Conservation (phyloP, 2,329 filamentous ascomycete species). For the Apiospora koreana region DNA sequence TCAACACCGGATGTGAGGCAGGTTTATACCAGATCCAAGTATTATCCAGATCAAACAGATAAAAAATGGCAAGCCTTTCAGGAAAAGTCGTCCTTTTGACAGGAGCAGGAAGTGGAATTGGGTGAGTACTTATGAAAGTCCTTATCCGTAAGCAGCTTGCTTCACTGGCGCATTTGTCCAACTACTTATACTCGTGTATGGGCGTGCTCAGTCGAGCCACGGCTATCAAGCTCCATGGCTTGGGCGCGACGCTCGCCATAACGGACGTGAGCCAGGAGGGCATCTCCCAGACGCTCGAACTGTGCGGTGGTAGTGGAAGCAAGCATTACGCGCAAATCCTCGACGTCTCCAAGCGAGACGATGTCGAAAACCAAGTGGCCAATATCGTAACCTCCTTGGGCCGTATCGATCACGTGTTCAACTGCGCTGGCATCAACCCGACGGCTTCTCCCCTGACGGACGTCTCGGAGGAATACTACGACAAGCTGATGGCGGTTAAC, state of each 20-base stretch:
- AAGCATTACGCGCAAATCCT: constrained; percentile 21
- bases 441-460: constrained; percentile 40
- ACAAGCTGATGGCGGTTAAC: constrained; percentile 46
- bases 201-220: constrained; percentile 21
- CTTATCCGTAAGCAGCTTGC: not conserved
- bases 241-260: constrained; percentile 28
- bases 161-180: not conserved
- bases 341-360: constrained; percentile 28
- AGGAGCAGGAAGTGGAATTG: constrained; percentile 19
- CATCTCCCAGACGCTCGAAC: constrained; percentile 13
- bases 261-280: constrained; percentile 28
- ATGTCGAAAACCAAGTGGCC: constrained; percentile 25
- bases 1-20: not conserved
- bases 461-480: constrained; percentile 47
- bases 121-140: constrained; percentile 1
- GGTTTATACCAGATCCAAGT: not conserved
- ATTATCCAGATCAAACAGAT: not conserved
- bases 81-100: constrained; percentile 15
- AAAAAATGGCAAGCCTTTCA: constrained; percentile 3
- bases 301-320: not conserved
- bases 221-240: constrained; percentile 25
- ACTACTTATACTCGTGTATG: not conserved
- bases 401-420: constrained; percentile 38
- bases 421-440: constrained; percentile 49
- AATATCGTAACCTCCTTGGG: constrained; percentile 24